Conservation (phyloP, 345 rosid species). For the Eucalyptus regnans region DNA sequence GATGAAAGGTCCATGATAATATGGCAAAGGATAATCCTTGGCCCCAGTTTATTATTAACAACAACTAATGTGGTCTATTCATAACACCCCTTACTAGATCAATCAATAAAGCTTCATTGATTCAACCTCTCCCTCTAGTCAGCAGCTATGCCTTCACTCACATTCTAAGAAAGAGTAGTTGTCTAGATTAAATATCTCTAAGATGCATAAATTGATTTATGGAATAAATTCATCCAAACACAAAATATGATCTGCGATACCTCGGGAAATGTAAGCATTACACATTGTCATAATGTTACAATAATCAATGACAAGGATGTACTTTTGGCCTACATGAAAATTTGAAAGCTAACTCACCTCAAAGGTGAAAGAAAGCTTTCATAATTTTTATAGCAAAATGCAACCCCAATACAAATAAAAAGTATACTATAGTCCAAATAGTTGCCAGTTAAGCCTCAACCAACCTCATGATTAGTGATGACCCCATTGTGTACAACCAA, state of each 20-base stretch:
- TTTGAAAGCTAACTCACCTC: not conserved
- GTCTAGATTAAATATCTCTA: not conserved
- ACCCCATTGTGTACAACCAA: slow-evolving; percentile 92
- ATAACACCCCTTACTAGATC: not conserved
- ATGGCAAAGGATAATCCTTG: not conserved
- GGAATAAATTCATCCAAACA: not conserved
- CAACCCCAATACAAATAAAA: not conserved
- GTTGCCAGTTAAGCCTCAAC: not conserved
- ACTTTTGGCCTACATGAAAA: not conserved
- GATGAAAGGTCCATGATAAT: not conserved
- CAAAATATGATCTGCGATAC: not conserved
- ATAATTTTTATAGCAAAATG: not conserved
- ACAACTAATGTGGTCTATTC: not conserved
- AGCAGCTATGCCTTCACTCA: not conserved
- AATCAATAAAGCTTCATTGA: not conserved
- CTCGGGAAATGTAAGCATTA: not conserved
- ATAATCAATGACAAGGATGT: not conserved
- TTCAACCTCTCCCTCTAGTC: not conserved
- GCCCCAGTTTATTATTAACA: not conserved
- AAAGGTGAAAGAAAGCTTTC: not conserved
- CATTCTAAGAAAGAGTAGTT: not conserved
- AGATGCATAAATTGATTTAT: not conserved
- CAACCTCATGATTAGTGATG: slow-evolving; percentile 77
- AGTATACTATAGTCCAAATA: not conserved
- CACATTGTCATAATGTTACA: not conserved